Base-by-base conservation (phyloP, 441 rosid genomes). In the Raphanus hybrid region DNA sequence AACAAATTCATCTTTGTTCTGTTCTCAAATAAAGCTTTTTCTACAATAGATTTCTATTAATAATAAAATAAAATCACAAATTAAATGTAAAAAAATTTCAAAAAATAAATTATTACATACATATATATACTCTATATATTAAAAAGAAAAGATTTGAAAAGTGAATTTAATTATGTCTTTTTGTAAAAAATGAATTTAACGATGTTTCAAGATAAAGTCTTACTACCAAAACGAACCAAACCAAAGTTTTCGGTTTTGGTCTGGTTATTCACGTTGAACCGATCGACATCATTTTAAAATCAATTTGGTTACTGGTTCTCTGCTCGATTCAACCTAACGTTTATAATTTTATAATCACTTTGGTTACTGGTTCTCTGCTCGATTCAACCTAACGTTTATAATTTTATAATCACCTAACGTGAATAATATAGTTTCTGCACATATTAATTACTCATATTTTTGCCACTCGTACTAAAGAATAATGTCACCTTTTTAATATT, bases 381-480 rank as follows among this genome's bases (percentile, higher is more conserved):
- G 15, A 45, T 45, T 12, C 52, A 45, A 12, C 52, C 52, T 43
- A 45, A 45, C 52, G 15, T 45, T 45, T 45, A 45, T 45, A 45
- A 45, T 34, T 45, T 45, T 23, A 23, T 29, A 29, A 29, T 45
- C 52, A 55, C 60, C 60, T 55, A 55, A 55, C 60, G 29, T 55
- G 27, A 3, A 59, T 27, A 59, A 26, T 59, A 11, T 59, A 59
- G 34, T 59, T 59, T 27, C 4, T 27, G 37, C 15, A 26, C 34
- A 23, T 23, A 58, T 58, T 58, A 58, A 58, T 58, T 59, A 26
- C 15, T 59, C 11, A 59, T 59, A 29, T 26, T 67, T 48, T 8
- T 41, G 73, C 64, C 73, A 69, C 5, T 15, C 20, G 37, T 9
- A 57, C 12, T 18, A 18, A 15, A 18, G 54, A 55, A 18, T 70